A percentile compares a stretch with the other conserved stretches of the same genome.
Evolutionary conservation across 2,329 filamentous ascomycete species (phyloP).

Genomic region (Colletotrichum horii): DNA sequence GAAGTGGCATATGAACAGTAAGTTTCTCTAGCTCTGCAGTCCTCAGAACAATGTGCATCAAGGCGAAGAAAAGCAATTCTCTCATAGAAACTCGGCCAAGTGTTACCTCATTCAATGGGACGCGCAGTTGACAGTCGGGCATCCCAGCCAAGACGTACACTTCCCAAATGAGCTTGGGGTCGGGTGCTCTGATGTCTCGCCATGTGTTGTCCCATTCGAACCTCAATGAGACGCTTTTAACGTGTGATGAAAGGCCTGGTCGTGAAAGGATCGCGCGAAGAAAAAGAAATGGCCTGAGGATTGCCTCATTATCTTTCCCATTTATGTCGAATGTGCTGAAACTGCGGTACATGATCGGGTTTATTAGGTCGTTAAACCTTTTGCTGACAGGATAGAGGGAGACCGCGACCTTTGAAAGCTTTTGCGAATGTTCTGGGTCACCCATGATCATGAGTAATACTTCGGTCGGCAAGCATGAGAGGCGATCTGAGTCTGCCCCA

Average conservation of each 20-base stretch:
- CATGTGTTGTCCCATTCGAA: background rate
- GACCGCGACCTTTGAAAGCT: background rate
- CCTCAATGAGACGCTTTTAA: background rate
- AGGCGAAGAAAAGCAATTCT: background rate
- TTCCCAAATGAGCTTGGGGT: background rate
- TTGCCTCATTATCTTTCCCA: background rate
- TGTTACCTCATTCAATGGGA: too few species aligned
- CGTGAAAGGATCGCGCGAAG: background rate
- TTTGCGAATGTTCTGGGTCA: background rate
- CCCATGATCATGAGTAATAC: background rate
- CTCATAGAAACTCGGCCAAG: too few species aligned
- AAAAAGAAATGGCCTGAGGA: background rate
- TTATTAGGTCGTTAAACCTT: background rate
- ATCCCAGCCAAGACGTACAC: background rate
- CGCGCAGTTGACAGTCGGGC: background rate
- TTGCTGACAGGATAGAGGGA: background rate
- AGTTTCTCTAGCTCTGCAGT: background rate
- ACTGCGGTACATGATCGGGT: background rate
- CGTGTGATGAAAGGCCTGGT: background rate
- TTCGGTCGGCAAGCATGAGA: background rate
- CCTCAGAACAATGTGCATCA: background rate
- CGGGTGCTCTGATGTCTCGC: fast-evolving
- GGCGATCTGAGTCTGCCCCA: background rate
- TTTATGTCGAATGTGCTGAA: background rate
- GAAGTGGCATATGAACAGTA: fast-evolving